Evolutionary conservation across 1,284 basidiomycete genomes (phyloP), one percentile per base, ranked within the genome.

Genomic region (Mycosarcoma maydis): DNA sequence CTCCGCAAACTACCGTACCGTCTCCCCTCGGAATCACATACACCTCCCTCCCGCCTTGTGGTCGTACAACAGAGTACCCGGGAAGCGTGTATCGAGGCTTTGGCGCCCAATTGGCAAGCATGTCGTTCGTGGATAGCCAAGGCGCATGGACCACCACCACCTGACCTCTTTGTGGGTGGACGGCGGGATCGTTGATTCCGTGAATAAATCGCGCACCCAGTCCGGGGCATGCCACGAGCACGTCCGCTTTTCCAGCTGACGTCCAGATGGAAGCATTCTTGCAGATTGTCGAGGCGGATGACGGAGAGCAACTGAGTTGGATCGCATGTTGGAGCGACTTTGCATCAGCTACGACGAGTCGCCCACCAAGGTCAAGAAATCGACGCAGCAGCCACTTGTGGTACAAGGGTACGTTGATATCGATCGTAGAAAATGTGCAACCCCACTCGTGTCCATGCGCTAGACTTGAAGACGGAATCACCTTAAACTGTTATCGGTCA

Each of bases 21-120:
- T 77, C 73, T 2, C 73, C 73, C 7, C 75, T 51, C 1, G 77
- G 77, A 40, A 78, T 75, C 20, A 73, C 34, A 55, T 78, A 78
- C 4, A 62, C 54, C 26, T 78, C 75, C 30, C 77, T 22, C 14
- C 56, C 54, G n/a, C 67, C 56, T 49, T 71, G 56, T 17, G 55
- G 24, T 16, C 58, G 50, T 11, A 74, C 54, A 4, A 69, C 42
- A 7, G 67, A 61, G 44, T 24, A 50, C 14, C 67, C 58, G 6
- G 59, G 62, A 7, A 70, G 40, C 14, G 33, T 14, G 34, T 58
- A 16, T 27, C 41, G 26, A 14, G 49, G 43, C 13, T 23, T 37
- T 4, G 36, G 10, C 2, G 33, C 16, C 27, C 45, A 41, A 22
- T 11, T 19, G 30, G 45, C n/a, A 30, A 10, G 2, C n/a, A 2